phyloP scores from a whole-genome alignment of 257 asterid species.

The Marsdenia floribunda region DNA sequence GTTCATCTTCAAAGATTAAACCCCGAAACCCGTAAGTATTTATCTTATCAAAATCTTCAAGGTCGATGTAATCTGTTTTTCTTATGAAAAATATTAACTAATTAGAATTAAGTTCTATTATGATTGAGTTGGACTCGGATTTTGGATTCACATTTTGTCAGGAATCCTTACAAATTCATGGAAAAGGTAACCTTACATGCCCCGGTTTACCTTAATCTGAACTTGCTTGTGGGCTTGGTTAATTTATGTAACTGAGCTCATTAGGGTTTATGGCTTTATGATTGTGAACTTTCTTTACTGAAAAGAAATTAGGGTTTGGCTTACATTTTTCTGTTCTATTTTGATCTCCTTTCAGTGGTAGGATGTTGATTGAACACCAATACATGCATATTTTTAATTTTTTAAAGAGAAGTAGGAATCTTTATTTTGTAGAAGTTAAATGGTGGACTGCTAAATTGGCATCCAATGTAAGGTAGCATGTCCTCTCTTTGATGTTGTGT shows the following conservation, averaged over 20 bases:
- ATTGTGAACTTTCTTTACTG: background rate
- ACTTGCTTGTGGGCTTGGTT: background rate
- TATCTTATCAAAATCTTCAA: background rate
- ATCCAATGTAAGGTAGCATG: background rate
- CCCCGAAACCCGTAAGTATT: conserved; percentile 31
- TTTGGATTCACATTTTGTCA: background rate
- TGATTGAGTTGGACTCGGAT: background rate
- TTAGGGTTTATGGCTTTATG: background rate
- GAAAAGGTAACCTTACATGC: background rate
- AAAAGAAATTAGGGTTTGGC: background rate
- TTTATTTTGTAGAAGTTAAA: background rate
- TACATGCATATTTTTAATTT: background rate
- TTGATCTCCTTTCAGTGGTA: background rate
- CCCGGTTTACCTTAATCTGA: background rate
- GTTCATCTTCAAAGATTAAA: conserved; percentile 53
- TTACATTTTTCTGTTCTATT: background rate
- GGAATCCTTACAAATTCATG: background rate
- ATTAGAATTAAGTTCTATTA: background rate
- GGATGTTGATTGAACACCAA: background rate
- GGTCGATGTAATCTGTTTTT: background rate
- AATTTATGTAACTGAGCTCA: background rate
- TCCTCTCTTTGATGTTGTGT: background rate
- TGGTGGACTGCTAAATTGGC: background rate
- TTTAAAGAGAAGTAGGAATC: background rate
- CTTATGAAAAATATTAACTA: background rate